Percentiles rank a stretch among this genome's conserved stretches.
Evolutionary conservation across 108 stramenopile species (phyloP).

Genomic region (Fragilaria radians): DNA sequence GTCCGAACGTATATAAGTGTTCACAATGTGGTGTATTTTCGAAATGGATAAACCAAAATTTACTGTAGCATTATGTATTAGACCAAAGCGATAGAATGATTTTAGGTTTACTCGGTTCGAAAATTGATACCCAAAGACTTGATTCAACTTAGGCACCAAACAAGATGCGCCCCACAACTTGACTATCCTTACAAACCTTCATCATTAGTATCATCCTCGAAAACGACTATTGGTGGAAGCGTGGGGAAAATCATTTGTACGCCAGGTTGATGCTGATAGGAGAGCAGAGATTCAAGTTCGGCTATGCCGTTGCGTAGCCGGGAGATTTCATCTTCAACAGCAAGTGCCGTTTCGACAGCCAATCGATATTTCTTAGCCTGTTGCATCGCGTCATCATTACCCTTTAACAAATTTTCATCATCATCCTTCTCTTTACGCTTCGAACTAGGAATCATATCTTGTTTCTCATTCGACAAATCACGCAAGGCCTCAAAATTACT

Average conservation of each 20-base stretch:
- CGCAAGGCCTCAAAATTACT: conserved; percentile 20
- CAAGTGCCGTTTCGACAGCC: conserved; percentile 31
- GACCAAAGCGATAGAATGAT: no score
- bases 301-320: conserved; percentile 27
- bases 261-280: not conserved
- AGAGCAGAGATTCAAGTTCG: conserved; percentile 32
- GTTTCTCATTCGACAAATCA: not conserved
- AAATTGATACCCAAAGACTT: no score
- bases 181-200: no score
- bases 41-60: no score
- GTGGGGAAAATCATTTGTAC: not conserved
- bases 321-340: conserved; percentile 28
- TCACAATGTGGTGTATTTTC: no score
- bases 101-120: no score
- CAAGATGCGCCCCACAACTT: no score
- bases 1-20: no score
- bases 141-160: no score
- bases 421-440: conserved; percentile 1
- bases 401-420: conserved; percentile 3
- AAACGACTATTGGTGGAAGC: not conserved
- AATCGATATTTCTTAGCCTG: conserved; percentile 15
- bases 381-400: not conserved
- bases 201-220: not conserved
- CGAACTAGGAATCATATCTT: not conserved
- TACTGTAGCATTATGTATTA: no score